These are phyloP conservation scores for Trichocladium antarcticum DNA, from an alignment of 495 filamentous ascomycete genomes.

Conservation along the genomic window DNA sequence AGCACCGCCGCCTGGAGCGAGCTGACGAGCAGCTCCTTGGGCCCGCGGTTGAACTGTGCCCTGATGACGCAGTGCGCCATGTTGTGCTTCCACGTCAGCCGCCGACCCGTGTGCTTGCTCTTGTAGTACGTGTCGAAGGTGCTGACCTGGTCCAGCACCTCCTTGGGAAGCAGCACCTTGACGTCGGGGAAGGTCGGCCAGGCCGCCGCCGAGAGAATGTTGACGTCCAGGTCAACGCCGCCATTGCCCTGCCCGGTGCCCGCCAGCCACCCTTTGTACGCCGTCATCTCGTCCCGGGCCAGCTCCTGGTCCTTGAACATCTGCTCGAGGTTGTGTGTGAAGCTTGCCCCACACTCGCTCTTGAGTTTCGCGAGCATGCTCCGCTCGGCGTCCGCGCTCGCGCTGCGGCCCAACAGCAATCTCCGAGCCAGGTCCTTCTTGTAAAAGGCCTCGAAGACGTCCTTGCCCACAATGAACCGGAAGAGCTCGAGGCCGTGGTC, in stretches of 20 bases:
- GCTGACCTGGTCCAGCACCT: conserved; percentile 54
- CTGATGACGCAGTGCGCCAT: conserved; percentile 76
- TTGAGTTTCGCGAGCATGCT: conserved; percentile 88
- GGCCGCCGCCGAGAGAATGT: conserved; percentile 70
- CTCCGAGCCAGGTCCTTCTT: conserved; percentile 89
- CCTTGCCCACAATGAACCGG: conserved; percentile 93
- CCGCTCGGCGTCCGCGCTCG: conserved; percentile 86
- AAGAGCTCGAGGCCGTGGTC: conserved; percentile 90
- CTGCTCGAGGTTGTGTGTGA: conserved; percentile 92
- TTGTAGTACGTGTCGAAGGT: conserved; percentile 75
- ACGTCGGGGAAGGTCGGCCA: conserved; percentile 91
- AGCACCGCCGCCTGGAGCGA: conserved; percentile 87
- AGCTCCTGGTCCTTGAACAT: conserved; percentile 99
- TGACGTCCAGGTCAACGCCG: conserved; percentile 69
- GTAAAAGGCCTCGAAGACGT: conserved; percentile 97
- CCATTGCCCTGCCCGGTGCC: conserved; percentile 39
- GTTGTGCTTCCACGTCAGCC: conserved; percentile 83
- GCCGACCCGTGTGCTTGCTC: conserved; percentile 73
- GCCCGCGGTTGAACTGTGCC: conserved; percentile 62
- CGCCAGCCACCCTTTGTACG: conserved; percentile 49
- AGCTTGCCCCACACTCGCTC: conserved; percentile 82
- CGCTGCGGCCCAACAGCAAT: conserved; percentile 79
- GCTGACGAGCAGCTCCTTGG: conserved; percentile 77
- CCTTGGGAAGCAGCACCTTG: conserved; percentile 59
- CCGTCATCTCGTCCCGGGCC: conserved; percentile 68